Conservation (phyloP, 306 rosid genomes). For the Cyamopsis tetragonoloba region DNA sequence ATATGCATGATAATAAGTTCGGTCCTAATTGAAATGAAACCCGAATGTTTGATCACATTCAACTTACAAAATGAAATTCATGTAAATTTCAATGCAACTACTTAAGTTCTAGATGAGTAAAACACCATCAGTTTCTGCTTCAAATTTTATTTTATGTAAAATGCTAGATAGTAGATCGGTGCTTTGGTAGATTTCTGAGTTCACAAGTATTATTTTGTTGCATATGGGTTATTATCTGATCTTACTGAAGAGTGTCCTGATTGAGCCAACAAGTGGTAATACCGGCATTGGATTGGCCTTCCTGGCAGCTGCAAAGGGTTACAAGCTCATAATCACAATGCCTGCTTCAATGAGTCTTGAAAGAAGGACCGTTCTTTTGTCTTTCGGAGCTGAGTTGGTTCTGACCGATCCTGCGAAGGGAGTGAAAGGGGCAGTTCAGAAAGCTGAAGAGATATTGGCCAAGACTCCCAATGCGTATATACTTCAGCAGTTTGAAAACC, state of each 20-base stretch:
- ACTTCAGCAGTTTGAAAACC: slow-evolving; percentile 65
- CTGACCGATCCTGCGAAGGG: slow-evolving; percentile 60
- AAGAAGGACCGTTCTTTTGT: slow-evolving; percentile 55
- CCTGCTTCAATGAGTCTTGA: slow-evolving; percentile 73
- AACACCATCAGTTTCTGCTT: background rate
- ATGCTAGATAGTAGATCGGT: background rate
- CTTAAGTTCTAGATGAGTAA: background rate
- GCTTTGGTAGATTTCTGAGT: slow-evolving; percentile 15
- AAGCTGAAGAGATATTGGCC: slow-evolving; percentile 62
- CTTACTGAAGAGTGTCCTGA: slow-evolving; percentile 46
- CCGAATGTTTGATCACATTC: background rate
- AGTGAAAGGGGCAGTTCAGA: slow-evolving; percentile 62
- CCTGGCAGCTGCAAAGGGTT: slow-evolving; percentile 60
- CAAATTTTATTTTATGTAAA: background rate
- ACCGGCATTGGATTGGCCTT: slow-evolving; percentile 66
- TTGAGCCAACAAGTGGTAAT: slow-evolving; percentile 64
- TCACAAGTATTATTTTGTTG: slow-evolving; percentile 18
- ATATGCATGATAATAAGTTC: too few relatives aligned
- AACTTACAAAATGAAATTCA: background rate
- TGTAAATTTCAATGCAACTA: background rate
- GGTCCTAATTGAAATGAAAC: background rate
- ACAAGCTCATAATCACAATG: slow-evolving; percentile 58
- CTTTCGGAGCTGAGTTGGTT: slow-evolving; percentile 61
- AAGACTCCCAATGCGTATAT: slow-evolving; percentile 61
- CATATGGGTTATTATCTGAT: background rate